Evolutionary conservation across 2,329 filamentous ascomycete genomes (phyloP).

Genomic region (Tolypocladium sp.): DNA sequence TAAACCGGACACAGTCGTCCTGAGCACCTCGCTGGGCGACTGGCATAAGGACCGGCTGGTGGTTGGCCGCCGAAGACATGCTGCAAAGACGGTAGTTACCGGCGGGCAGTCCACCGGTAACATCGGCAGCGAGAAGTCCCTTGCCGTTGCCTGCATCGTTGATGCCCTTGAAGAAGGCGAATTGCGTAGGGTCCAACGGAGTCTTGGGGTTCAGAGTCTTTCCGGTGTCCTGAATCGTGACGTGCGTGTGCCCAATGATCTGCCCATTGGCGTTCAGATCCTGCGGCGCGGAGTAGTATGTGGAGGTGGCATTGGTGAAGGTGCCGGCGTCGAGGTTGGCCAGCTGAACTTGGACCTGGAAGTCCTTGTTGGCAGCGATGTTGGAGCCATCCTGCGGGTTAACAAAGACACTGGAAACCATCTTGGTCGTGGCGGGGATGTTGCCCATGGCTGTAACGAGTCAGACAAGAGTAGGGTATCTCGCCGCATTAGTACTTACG

Average conservation of each 20-base stretch:
- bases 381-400: slow-evolving; percentile 43
- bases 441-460: slow-evolving; percentile 43
- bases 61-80: slow-evolving; percentile 54
- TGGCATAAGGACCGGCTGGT: slow-evolving; percentile 58
- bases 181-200: slow-evolving; percentile 44
- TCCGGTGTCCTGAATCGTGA: slow-evolving; percentile 49
- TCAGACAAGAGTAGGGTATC: neutral
- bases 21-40: slow-evolving; percentile 58
- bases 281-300: slow-evolving; percentile 54
- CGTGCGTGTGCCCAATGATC: slow-evolving; percentile 50
- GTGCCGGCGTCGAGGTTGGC: slow-evolving; percentile 45
- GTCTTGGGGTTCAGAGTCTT: slow-evolving; percentile 36
- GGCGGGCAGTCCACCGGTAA: slow-evolving; percentile 48
- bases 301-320: slow-evolving; percentile 51
- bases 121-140: slow-evolving; percentile 42
- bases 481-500: slow-evolving; percentile 30
- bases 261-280: slow-evolving; percentile 35
- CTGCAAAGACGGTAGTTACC: slow-evolving; percentile 59
- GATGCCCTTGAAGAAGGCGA: slow-evolving; percentile 59
- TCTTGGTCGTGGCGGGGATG: slow-evolving; percentile 43
- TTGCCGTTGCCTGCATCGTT: slow-evolving; percentile 50
- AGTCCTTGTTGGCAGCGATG: slow-evolving; percentile 36
- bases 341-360: slow-evolving; percentile 43
- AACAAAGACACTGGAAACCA: slow-evolving; percentile 48
- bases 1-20: slow-evolving; percentile 56